phyloP scores from a whole-genome alignment of 169 alveolate genomes.

The Cryptosporidium sp. region DNA sequence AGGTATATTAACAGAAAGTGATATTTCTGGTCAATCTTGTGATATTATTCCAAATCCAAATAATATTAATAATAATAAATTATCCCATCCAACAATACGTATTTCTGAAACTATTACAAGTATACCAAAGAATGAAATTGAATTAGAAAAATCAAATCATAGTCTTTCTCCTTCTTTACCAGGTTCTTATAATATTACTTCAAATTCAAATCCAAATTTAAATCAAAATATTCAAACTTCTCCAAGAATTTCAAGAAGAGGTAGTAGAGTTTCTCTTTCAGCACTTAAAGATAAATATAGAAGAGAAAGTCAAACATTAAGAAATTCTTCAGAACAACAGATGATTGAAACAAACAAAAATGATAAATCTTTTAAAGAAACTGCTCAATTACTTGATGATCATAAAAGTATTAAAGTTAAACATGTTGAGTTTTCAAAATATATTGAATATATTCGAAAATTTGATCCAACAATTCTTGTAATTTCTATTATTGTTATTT shows the following conservation, averaged over 20 bases:
- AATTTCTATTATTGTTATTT: background rate
- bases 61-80: too few species aligned
- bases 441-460: conserved; percentile 27
- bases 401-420: background rate
- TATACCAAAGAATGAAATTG: background rate
- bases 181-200: background rate
- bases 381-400: conserved; percentile 11
- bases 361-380: background rate
- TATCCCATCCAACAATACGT: background rate
- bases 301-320: conserved; percentile 46
- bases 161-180: background rate
- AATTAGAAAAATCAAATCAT: background rate
- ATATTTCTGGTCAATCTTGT: background rate
- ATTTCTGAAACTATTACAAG: conserved; percentile 14
- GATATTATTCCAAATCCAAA: background rate
- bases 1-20: background rate
- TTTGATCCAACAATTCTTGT: background rate
- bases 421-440: conserved; percentile 14
- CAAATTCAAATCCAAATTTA: background rate
- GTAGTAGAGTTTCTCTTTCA: conserved; percentile 53
- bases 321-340: background rate
- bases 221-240: conserved; percentile 7
- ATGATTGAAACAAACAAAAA: background rate
- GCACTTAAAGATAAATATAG: conserved; percentile 33
- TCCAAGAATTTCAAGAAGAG: conserved; percentile 19